phyloP scores from a whole-genome alignment of 1,139 yeast species.

The Hyphopichia buzzinii region DNA sequence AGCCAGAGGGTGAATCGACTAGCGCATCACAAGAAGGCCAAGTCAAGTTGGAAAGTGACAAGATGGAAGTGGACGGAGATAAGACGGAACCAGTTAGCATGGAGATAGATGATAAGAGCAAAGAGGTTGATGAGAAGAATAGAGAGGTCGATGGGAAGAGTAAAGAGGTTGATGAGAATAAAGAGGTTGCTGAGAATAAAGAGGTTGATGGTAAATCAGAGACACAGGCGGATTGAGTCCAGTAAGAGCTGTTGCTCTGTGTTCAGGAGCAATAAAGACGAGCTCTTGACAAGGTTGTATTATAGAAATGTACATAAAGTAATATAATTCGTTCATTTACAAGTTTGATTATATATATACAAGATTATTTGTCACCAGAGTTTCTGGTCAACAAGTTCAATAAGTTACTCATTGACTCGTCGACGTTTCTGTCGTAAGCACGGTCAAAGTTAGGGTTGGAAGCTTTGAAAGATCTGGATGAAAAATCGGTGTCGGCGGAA shows the following conservation, averaged over 20 bases:
- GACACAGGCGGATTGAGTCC: too few relatives aligned
- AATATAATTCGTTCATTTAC: not conserved
- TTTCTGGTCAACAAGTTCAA: slow-evolving; percentile 35
- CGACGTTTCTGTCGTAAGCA: slow-evolving; percentile 36
- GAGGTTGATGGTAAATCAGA: too few relatives aligned
- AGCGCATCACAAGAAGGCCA: not conserved
- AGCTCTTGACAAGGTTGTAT: not conserved
- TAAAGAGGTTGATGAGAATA: not conserved
- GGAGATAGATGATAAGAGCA: not conserved
- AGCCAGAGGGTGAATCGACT: not conserved
- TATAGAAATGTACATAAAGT: not conserved
- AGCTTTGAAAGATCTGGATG: slow-evolving; percentile 26
- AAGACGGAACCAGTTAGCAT: not conserved
- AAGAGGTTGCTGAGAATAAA: not conserved
- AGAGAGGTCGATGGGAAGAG: not conserved
- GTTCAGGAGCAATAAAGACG: not conserved
- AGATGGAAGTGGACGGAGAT: not conserved
- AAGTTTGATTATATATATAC: slow-evolving; percentile 5
- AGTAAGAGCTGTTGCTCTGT: too few relatives aligned
- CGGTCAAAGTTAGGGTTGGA: slow-evolving; percentile 32
- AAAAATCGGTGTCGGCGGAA: not conserved
- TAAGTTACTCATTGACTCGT: slow-evolving; percentile 23
- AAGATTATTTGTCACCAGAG: slow-evolving; percentile 5
- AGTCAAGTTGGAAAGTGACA: not conserved
- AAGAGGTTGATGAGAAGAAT: not conserved